phyloP scores from a whole-genome alignment of 805 yeast genomes.

The Saccharomycopsis sp. region DNA sequence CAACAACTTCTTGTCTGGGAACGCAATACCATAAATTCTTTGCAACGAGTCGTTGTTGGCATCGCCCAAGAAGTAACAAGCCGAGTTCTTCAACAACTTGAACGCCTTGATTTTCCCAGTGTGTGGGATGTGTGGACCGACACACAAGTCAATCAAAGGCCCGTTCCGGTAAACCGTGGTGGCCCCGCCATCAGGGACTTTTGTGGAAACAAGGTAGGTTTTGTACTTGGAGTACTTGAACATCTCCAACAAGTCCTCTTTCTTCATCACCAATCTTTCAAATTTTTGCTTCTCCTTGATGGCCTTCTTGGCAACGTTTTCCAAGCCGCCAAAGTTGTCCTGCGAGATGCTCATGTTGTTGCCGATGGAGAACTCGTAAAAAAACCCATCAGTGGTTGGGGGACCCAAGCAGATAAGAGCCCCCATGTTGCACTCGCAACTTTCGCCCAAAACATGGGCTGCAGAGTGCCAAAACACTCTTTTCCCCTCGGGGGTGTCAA shows the following conservation, averaged over 20 bases:
- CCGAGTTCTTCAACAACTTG: conserved; percentile 89
- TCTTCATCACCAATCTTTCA: conserved; percentile 85
- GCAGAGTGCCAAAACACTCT: conserved; percentile 98
- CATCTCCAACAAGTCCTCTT: conserved; percentile 87
- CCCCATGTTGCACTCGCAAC: conserved; percentile 93
- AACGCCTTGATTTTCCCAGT: conserved; percentile 94
- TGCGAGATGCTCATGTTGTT: conserved; percentile 68
- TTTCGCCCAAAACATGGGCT: conserved; percentile 97
- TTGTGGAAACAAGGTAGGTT: conserved; percentile 73
- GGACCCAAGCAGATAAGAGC: conserved; percentile 93
- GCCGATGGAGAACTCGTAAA: conserved; percentile 87
- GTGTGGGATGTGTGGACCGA: conserved; percentile 97
- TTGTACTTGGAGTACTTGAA: conserved; percentile 93
- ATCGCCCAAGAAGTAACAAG: conserved; percentile 94
- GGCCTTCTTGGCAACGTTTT: conserved; percentile 78
- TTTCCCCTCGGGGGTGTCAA: conserved; percentile 89
- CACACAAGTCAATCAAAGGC: conserved; percentile 90
- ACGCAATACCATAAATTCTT: conserved; percentile 94
- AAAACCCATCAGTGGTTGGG: conserved; percentile 96
- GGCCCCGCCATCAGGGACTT: conserved; percentile 92
- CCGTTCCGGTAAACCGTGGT: conserved; percentile 98
- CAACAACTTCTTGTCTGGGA: conserved; percentile 97
- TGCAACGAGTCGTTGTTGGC: conserved; percentile 88
- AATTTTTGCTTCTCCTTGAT: conserved; percentile 93
- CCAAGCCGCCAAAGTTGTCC: conserved; percentile 75